Evolutionary conservation across 352 stramenopile species (phyloP).

Genomic region (Globisporangium nunn): DNA sequence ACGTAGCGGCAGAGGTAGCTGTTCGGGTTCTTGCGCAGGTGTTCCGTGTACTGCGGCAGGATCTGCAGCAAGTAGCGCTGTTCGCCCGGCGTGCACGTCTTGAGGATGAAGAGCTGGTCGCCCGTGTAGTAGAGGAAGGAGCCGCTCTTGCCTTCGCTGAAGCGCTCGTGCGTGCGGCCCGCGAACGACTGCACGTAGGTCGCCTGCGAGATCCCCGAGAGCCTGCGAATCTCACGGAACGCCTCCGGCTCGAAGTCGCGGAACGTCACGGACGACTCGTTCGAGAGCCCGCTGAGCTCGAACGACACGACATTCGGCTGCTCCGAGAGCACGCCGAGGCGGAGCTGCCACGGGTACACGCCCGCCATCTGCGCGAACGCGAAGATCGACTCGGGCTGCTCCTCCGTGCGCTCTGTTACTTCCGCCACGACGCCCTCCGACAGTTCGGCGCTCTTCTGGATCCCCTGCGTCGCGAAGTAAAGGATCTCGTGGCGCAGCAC

Average conservation of each 20-base stretch:
- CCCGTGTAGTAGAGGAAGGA: constrained; percentile 88
- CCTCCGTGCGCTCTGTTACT: constrained; percentile 2
- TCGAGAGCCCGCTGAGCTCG: constrained; percentile 57
- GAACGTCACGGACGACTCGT: constrained; percentile 66
- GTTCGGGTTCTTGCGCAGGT: constrained; percentile 75
- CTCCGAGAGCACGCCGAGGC: constrained; percentile 35
- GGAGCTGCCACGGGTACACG: constrained; percentile 61
- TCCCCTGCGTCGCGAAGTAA: constrained; percentile 78
- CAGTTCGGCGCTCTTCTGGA: constrained; percentile 35
- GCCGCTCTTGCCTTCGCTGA: constrained; percentile 86
- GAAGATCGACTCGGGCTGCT: constrained; percentile 41
- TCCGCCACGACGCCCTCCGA: background rate
- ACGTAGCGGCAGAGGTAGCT: constrained; percentile 86
- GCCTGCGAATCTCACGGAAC: constrained; percentile 74
- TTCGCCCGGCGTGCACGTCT: constrained; percentile 81
- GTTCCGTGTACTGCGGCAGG: constrained; percentile 81
- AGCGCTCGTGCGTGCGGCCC: constrained; percentile 76
- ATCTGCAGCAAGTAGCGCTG: constrained; percentile 84
- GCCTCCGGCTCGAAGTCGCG: constrained; percentile 76
- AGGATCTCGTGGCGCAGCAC: constrained; percentile 77
- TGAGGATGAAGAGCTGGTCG: constrained; percentile 86
- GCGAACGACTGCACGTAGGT: constrained; percentile 75
- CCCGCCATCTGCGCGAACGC: constrained; percentile 56
- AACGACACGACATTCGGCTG: constrained; percentile 56
- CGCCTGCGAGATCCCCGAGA: constrained; percentile 73